Evolutionary conservation across 805 yeast species (phyloP).

Genomic region (Lachancea fermentati): DNA sequence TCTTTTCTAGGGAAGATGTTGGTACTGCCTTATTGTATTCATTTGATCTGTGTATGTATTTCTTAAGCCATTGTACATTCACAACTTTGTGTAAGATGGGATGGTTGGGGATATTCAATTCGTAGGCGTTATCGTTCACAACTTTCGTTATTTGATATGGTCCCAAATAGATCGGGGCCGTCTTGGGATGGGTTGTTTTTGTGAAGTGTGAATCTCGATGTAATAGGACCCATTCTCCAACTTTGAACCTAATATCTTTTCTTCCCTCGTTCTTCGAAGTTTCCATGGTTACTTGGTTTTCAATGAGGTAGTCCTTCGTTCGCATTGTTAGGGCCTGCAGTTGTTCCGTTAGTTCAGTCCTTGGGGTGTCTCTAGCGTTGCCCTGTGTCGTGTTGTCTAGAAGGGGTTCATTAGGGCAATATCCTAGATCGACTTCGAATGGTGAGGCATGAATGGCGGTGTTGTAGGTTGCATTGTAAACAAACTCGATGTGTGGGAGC

Average conservation of each 20-base stretch:
- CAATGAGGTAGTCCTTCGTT: background rate
- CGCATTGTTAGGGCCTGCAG: background rate
- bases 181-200: no score
- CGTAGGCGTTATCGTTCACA: background rate
- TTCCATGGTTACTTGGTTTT: background rate
- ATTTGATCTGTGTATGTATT: background rate
- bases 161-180: no score
- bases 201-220: no score
- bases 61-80: background rate
- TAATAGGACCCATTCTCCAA: no score
- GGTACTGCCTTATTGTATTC: background rate
- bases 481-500: background rate
- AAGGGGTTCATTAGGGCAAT: background rate
- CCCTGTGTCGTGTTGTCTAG: background rate
- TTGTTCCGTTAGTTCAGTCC: background rate
- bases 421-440: background rate
- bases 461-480: background rate
- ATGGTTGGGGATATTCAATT: background rate
- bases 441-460: background rate
- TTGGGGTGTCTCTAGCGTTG: background rate
- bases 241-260: no score
- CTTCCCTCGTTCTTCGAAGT: background rate
- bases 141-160: no score
- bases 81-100: background rate
- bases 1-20: background rate